Evolutionary conservation across 2,329 filamentous ascomycete genomes (phyloP).

Genomic region (Cordyceps pruinosa): DNA sequence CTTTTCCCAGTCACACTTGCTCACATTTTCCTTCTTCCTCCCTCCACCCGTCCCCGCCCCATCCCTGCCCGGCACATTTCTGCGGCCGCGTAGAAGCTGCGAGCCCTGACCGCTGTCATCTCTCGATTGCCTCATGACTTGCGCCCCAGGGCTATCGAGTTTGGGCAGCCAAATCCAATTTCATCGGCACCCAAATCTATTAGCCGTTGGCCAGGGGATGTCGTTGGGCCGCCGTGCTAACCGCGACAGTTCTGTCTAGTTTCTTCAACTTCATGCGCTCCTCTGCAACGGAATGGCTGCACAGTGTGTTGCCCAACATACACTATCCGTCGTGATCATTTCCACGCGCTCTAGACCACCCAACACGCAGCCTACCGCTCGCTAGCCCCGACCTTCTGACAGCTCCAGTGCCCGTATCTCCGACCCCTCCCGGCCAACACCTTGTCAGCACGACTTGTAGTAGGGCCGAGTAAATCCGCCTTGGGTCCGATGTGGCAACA

Average conservation of each 20-base stretch:
- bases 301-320: not conserved
- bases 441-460: not conserved
- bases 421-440: not conserved
- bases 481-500: not conserved
- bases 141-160: not conserved
- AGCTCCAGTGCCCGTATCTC: not conserved
- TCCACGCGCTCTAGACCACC: not conserved
- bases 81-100: not conserved
- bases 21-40: too few relatives aligned
- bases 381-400: not conserved
- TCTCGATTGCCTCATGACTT: not conserved
- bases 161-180: slow-evolving; percentile 3
- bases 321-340: not conserved
- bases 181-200: slow-evolving; percentile 5
- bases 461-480: slow-evolving; percentile 6
- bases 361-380: not conserved
- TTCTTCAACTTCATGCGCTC: not conserved
- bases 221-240: not conserved
- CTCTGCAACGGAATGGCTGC: not conserved
- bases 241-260: not conserved
- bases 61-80: not conserved
- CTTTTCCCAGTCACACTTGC: not conserved
- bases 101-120: not conserved
- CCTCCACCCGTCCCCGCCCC: not conserved
- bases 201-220: not conserved